A percentile compares a stretch with the other conserved stretches of the same genome.
Conservation (phyloP, 345 rosid species). For the Gossypium anomalum region DNA sequence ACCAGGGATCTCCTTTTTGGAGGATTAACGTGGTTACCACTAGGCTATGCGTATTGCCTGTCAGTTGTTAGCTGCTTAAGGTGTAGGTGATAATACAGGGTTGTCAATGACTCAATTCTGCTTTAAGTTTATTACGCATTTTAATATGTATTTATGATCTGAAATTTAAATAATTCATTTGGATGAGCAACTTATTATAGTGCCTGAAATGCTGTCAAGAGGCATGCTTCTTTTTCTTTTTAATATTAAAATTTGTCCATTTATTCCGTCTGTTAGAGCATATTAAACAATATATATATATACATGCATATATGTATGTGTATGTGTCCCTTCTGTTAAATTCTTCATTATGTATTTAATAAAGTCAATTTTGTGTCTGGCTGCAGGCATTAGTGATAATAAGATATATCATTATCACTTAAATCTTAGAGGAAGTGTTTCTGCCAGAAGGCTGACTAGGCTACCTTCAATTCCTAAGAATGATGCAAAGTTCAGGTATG, state of each 20-base stretch:
- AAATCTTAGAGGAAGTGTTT: constrained; percentile 46
- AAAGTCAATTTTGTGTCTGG: constrained; percentile 1
- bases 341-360: neutral
- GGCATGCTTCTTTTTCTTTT: neutral
- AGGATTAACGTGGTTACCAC: neutral
- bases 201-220: neutral
- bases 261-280: neutral
- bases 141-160: neutral
- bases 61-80: neutral
- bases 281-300: neutral
- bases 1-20: neutral
- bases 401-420: constrained; percentile 51
- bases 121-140: neutral
- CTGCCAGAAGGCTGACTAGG: constrained; percentile 40
- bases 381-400: constrained; percentile 54
- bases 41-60: neutral
- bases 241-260: neutral
- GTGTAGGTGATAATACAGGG: neutral
- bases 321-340: neutral
- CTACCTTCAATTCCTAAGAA: constrained; percentile 73
- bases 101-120: neutral
- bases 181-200: neutral
- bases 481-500: constrained; percentile 69
- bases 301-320: too few relatives aligned
- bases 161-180: neutral